phyloP scores from a whole-genome alignment of 192 early-diverging fungal species.

The Helicostylum pulchrum region DNA sequence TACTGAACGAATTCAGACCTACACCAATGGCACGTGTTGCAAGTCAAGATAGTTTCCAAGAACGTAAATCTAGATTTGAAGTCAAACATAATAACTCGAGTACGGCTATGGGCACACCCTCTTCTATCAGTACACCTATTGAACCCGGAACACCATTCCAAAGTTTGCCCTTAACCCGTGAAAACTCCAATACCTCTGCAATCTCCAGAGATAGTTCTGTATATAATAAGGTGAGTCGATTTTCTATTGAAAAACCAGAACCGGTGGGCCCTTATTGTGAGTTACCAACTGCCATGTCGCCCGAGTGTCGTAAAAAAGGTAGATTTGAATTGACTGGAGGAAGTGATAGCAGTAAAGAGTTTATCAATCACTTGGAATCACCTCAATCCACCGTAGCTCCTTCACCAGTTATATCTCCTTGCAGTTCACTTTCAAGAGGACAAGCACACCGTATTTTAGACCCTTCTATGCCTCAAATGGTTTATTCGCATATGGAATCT shows the following conservation, averaged over 20 bases:
- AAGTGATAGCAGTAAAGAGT: background rate
- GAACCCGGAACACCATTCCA: conserved; percentile 5
- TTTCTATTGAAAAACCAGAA: conserved; percentile 12
- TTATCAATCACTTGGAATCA: background rate
- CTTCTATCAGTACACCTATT: background rate
- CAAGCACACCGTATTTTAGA: conserved; percentile 8
- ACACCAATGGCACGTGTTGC: background rate
- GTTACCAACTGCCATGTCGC: background rate
- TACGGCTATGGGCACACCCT: background rate
- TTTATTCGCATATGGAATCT: conserved; percentile 13
- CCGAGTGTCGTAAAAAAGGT: conserved; percentile 35
- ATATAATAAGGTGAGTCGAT: conserved; percentile 19
- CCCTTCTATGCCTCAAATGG: background rate
- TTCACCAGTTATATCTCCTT: conserved; percentile 6
- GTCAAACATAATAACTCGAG: background rate
- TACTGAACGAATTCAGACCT: background rate
- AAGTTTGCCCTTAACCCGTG: conserved; percentile 8
- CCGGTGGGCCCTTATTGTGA: background rate
- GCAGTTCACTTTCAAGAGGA: conserved; percentile 5
- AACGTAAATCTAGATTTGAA: conserved; percentile 12
- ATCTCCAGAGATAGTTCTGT: conserved; percentile 5
- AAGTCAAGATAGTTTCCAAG: conserved; percentile 10
- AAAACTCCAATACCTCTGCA: conserved; percentile 14
- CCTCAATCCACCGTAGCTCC: background rate
- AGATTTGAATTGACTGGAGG: conserved; percentile 35